Evolutionary conservation across 805 yeast genomes (phyloP).

Genomic region (Tetrapisispora pingtungensis): DNA sequence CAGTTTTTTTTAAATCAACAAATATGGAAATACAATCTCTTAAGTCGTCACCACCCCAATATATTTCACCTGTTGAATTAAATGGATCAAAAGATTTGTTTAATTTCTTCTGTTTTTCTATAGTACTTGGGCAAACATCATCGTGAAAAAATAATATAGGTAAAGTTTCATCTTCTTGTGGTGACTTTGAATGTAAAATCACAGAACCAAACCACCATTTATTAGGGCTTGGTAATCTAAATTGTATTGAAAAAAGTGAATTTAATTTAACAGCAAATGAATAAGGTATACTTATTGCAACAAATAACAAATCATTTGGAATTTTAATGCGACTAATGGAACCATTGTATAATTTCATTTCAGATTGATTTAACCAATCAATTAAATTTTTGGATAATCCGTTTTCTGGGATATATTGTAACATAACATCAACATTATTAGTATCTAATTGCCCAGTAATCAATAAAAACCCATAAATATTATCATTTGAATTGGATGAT

Average conservation of each 20-base stretch:
- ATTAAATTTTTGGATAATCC: slow-evolving; percentile 9
- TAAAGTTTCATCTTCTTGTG: slow-evolving; percentile 40
- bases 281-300: slow-evolving; percentile 35
- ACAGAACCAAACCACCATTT: slow-evolving; percentile 93
- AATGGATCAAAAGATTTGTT: slow-evolving; percentile 69
- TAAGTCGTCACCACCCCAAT: slow-evolving; percentile 91
- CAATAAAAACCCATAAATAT: slow-evolving; percentile 67
- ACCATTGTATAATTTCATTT: slow-evolving; percentile 43
- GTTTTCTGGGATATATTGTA: slow-evolving; percentile 22
- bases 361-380: slow-evolving; percentile 12
- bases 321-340: slow-evolving; percentile 13
- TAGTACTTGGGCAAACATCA: slow-evolving; percentile 69
- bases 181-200: slow-evolving; percentile 50
- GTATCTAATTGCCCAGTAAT: slow-evolving; percentile 42
- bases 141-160: slow-evolving; percentile 93
- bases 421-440: slow-evolving; percentile 34
- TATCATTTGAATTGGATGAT: slow-evolving; percentile 59
- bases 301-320: slow-evolving; percentile 1
- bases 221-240: slow-evolving; percentile 62
- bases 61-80: slow-evolving; percentile 41
- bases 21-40: slow-evolving; percentile 42
- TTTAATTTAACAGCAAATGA: slow-evolving; percentile 54
- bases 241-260: slow-evolving; percentile 67
- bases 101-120: slow-evolving; percentile 46
- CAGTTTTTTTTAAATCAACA: slow-evolving; percentile 56